phyloP scores from a whole-genome alignment of 2,329 filamentous ascomycete genomes.

The Cytospora paraplurivora region DNA sequence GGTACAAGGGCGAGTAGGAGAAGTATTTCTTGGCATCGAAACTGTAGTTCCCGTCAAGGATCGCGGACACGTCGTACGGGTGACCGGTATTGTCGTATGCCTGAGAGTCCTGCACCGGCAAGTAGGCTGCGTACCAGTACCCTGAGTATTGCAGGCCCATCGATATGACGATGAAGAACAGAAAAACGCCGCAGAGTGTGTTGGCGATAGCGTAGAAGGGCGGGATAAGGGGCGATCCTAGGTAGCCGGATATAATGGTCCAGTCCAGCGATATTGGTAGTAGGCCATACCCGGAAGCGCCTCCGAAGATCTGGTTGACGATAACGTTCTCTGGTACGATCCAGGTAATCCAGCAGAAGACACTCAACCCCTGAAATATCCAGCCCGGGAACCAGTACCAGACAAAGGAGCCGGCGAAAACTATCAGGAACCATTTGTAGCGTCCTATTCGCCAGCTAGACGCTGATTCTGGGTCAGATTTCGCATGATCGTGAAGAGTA shows the following conservation, averaged over 20 bases:
- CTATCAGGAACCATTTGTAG: constrained; percentile 63
- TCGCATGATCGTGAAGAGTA: constrained; percentile 49
- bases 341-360: constrained; percentile 50
- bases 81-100: constrained; percentile 66
- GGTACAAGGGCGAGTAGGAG: constrained; percentile 65
- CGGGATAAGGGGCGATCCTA: constrained; percentile 52
- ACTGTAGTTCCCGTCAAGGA: constrained; percentile 57
- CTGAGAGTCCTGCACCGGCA: constrained; percentile 62
- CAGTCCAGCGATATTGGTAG: constrained; percentile 44
- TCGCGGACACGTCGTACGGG: constrained; percentile 61
- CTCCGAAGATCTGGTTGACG: constrained; percentile 53
- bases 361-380: constrained; percentile 52
- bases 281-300: constrained; percentile 41
- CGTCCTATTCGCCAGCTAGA: constrained; percentile 66
- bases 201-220: constrained; percentile 61
- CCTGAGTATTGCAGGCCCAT: constrained; percentile 61
- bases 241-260: constrained; percentile 50
- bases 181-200: constrained; percentile 52
- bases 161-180: constrained; percentile 60
- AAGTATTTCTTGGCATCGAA: constrained; percentile 64
- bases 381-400: constrained; percentile 61
- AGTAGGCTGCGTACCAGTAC: constrained; percentile 59
- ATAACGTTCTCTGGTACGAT: constrained; percentile 49
- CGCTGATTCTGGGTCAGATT: constrained; percentile 50
- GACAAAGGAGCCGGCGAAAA: constrained; percentile 53